Conservation (phyloP, 352 stramenopile genomes). For the Globisporangium cederbergense region DNA sequence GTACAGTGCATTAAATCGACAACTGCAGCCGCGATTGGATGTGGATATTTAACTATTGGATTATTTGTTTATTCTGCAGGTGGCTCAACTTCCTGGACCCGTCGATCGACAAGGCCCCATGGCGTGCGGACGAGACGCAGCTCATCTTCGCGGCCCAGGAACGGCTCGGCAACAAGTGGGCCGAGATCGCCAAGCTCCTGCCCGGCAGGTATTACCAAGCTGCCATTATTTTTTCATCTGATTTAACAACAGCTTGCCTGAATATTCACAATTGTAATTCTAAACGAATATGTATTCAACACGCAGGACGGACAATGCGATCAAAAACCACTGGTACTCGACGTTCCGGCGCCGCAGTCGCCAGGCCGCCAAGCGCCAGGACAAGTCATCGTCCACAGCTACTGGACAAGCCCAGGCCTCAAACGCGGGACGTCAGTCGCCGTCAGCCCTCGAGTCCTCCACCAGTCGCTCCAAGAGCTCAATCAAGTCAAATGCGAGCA, state of each 20-base stretch:
- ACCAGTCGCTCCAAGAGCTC: neutral
- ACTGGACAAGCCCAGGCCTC: neutral
- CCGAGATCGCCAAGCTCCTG: conserved; percentile 97
- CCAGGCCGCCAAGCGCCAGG: conserved; percentile 44
- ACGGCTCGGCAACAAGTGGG: conserved; percentile 94
- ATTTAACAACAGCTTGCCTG: no score
- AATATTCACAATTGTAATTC: neutral
- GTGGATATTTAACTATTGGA: conserved; percentile 1
- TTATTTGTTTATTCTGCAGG: conserved; percentile 5
- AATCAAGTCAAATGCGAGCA: neutral
- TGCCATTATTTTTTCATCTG: no score
- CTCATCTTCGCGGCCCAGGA: conserved; percentile 71
- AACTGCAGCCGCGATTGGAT: neutral
- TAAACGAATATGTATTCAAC: neutral
- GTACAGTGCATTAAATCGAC: neutral
- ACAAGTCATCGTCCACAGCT: conserved; percentile 2
- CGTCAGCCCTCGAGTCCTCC: neutral
- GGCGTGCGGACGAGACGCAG: conserved; percentile 89
- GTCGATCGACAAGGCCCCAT: conserved; percentile 92
- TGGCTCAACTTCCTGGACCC: conserved; percentile 96
- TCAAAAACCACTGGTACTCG: conserved; percentile 89
- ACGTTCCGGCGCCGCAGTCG: conserved; percentile 57
- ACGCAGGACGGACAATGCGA: conserved; percentile 68
- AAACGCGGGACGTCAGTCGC: neutral
- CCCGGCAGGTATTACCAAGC: conserved; percentile 60